Base-by-base conservation (phyloP, 106 monocot genomes). In the Dendrobium nobile region DNA sequence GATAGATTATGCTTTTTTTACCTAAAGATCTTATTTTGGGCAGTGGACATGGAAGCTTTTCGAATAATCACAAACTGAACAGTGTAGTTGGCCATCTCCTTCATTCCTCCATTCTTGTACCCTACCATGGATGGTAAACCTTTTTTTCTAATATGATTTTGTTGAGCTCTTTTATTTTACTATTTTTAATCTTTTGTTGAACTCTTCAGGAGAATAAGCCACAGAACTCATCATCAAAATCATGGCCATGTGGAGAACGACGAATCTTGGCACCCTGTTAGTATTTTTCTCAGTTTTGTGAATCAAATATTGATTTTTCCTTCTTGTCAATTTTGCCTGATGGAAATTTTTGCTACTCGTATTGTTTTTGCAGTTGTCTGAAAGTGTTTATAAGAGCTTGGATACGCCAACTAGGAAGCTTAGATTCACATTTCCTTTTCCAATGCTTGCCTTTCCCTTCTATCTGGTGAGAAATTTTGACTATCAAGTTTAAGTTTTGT, bases 181-280 rank as follows among this genome's bases (percentile, higher is more conserved):
- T 33, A 41, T 47, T 33, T 54, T 16, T 55, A 47, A 1, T 43
- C 15, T 56, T 7, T 20, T 17, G 22, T 41, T 80, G 15, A 64
- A 68, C 41, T 41, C 41, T 85, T 55, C 67, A 95, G 95, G 96
- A 96, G 96, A 86, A 96, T 96, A 47, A 93, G 93, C 82, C 96
- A 96, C 76, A 88, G 90, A 73, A 94, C 92, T 10, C 96, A 96
- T 80, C 96, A 96, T 84, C 96, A 96, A 88, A 92, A 96, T 82
- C 92, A 93, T 28, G 96, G 96, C 40, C 96, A 96, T 56, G 96
- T 92, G 18, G 96, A 96, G 85, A 96, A 96, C n/a, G 96, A 96
- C 54, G 96, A 96, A 68, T 96, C 96, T 4, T 96, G 96, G 96
- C 93, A 96, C 33, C 96, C 96, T 19, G 96, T 96, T 55, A 77